Conservation (phyloP, 2,329 filamentous ascomycete genomes). For the Cytospora piceicola region DNA sequence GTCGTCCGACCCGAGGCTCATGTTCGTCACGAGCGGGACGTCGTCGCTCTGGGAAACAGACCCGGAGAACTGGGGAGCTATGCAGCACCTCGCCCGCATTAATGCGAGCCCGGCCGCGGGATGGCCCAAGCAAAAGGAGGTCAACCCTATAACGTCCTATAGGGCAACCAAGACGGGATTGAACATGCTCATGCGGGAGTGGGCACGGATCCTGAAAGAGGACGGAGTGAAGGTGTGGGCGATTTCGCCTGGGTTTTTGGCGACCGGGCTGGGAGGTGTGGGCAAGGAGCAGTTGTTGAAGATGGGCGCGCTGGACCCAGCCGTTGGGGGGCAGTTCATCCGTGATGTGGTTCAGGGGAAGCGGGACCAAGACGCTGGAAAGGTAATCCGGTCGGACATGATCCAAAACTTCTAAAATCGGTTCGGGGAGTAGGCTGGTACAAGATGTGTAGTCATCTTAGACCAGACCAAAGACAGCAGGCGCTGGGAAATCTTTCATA, state of each 20-base stretch:
- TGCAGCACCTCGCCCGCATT: slow-evolving; percentile 28
- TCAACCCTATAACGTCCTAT: slow-evolving; percentile 39
- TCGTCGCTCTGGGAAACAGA: slow-evolving; percentile 43
- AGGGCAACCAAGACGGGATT: slow-evolving; percentile 48
- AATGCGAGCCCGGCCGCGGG: slow-evolving; percentile 38
- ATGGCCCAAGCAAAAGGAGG: slow-evolving; percentile 49
- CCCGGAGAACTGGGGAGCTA: slow-evolving; percentile 36
- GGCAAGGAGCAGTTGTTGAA: slow-evolving; percentile 40
- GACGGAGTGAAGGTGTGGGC: slow-evolving; percentile 50
- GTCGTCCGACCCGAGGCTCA: slow-evolving; percentile 48
- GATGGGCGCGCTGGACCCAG: slow-evolving; percentile 42
- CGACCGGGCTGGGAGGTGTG: slow-evolving; percentile 21
- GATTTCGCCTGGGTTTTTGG: slow-evolving; percentile 24
- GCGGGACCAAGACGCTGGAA: slow-evolving; percentile 24
- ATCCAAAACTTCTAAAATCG: slow-evolving; percentile 16
- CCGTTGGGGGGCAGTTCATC: slow-evolving; percentile 45
- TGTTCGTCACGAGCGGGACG: slow-evolving; percentile 54
- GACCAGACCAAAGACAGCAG: background rate
- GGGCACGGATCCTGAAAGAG: slow-evolving; percentile 43
- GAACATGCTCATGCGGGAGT: slow-evolving; percentile 55
- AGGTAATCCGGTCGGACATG: slow-evolving; percentile 15
- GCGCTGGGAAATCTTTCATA: background rate
- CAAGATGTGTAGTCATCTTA: background rate
- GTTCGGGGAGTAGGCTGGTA: background rate
- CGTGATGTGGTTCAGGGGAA: slow-evolving; percentile 38